phyloP scores from a whole-genome alignment of 2,329 filamentous ascomycete genomes.

The Colletotrichum truncatum region DNA sequence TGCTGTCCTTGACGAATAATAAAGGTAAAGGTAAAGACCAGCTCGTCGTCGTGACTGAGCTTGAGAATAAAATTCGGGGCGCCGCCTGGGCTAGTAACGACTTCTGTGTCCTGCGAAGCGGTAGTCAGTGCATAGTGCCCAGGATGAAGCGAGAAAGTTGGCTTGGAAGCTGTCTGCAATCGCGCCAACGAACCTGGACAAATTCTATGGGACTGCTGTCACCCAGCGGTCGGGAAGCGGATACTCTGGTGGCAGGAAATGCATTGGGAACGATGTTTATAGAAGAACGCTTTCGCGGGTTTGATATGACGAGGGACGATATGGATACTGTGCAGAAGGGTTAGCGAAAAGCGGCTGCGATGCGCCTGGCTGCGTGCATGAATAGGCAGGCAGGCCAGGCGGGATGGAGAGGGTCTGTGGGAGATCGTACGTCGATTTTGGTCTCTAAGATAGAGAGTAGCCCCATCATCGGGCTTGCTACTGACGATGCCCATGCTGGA shows the following conservation, averaged over 20 bases:
- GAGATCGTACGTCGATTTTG: conserved; percentile 82
- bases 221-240: conserved; percentile 74
- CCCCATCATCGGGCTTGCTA: conserved; percentile 87
- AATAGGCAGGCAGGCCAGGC: conserved; percentile 23
- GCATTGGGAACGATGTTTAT: conserved; percentile 85
- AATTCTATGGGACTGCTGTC: conserved; percentile 87
- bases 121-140: conserved; percentile 7
- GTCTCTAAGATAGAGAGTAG: conserved; percentile 85
- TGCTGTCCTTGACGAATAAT: conserved; percentile 68
- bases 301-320: conserved; percentile 83
- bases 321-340: conserved; percentile 75
- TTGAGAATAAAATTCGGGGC: conserved; percentile 84
- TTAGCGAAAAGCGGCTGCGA: conserved; percentile 31
- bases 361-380: conserved; percentile 25
- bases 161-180: conserved; percentile 13
- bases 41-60: conserved; percentile 88
- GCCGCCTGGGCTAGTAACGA: conserved; percentile 49
- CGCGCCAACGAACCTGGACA: conserved; percentile 75
- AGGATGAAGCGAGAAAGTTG: background rate
- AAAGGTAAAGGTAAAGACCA: conserved; percentile 93
- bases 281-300: conserved; percentile 79
- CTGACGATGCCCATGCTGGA: conserved; percentile 88
- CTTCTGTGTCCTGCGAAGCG: conserved; percentile 77
- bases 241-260: conserved; percentile 84
- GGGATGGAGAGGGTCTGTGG: conserved; percentile 31